phyloP scores from a whole-genome alignment of 176 grass and related monocot species.

The Leersia perrieri region DNA sequence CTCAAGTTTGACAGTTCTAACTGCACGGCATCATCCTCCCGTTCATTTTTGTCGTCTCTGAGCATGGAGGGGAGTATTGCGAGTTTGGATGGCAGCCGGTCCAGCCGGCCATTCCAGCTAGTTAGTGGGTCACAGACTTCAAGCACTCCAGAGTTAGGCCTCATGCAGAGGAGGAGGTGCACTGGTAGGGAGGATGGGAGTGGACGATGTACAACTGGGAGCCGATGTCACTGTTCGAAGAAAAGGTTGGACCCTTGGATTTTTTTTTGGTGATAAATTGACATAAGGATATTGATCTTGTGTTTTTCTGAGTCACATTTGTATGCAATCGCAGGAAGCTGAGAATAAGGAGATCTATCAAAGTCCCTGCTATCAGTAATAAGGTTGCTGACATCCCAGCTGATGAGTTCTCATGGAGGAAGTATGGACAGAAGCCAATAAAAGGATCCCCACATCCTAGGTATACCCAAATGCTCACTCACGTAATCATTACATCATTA shows the following conservation, averaged over 20 bases:
- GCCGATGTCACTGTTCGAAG: slow-evolving; percentile 86
- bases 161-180: slow-evolving; percentile 65
- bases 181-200: slow-evolving; percentile 65
- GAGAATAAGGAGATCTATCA: slow-evolving; percentile 90
- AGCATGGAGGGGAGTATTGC: slow-evolving; percentile 88
- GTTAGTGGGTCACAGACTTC: slow-evolving; percentile 65
- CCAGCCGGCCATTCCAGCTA: slow-evolving; percentile 58
- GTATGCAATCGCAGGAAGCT: slow-evolving; percentile 57
- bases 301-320: background rate
- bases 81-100: slow-evolving; percentile 64
- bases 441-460: slow-evolving; percentile 99
- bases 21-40: slow-evolving; percentile 80
- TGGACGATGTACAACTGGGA: slow-evolving; percentile 56
- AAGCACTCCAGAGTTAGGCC: slow-evolving; percentile 56
- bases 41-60: slow-evolving; percentile 75
- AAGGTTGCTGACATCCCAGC: slow-evolving; percentile 90
- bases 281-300: background rate
- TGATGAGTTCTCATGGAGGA: slow-evolving; percentile 95
- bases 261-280: background rate
- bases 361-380: slow-evolving; percentile 94
- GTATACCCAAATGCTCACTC: slow-evolving; percentile 39
- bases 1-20: slow-evolving; percentile 78
- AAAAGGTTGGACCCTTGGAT: slow-evolving; percentile 88
- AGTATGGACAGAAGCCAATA: slow-evolving; percentile 99
- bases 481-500: background rate